phyloP scores from a whole-genome alignment of 208 protist genomes.

The Wallacemonas sp. region DNA sequence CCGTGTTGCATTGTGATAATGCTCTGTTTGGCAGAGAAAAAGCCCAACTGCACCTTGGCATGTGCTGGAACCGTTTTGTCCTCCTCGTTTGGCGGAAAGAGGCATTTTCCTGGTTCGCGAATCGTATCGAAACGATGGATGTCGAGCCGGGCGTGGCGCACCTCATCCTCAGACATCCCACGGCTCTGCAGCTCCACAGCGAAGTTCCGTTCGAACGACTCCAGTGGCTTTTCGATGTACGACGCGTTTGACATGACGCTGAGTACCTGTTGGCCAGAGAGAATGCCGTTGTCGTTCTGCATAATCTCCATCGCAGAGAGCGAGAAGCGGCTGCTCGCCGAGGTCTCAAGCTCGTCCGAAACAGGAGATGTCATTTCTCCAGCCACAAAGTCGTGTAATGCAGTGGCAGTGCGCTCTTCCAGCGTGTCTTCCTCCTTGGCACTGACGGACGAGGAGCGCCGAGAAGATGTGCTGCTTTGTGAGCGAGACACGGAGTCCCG shows the following conservation, averaged over 20 bases:
- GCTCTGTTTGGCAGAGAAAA: slow-evolving; percentile 83
- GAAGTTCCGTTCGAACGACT: slow-evolving; percentile 55
- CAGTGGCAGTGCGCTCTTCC: background rate
- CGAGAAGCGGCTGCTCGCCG: slow-evolving; percentile 25
- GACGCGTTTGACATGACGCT: slow-evolving; percentile 7
- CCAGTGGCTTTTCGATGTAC: slow-evolving; percentile 27
- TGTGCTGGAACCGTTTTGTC: slow-evolving; percentile 37
- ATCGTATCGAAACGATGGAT: slow-evolving; percentile 73
- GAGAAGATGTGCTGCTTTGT: background rate
- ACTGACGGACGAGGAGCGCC: background rate
- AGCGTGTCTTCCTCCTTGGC: slow-evolving; percentile 14
- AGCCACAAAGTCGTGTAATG: background rate
- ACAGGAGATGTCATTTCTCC: background rate
- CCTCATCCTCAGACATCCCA: slow-evolving; percentile 35
- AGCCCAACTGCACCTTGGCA: slow-evolving; percentile 75
- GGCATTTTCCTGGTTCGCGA: slow-evolving; percentile 77
- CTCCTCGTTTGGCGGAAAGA: slow-evolving; percentile 61
- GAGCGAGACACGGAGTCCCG: background rate
- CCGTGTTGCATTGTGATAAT: slow-evolving; percentile 44
- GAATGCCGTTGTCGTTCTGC: slow-evolving; percentile 66
- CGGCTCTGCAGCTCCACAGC: slow-evolving; percentile 29
- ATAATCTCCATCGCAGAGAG: slow-evolving; percentile 20
- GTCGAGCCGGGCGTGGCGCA: slow-evolving; percentile 46
- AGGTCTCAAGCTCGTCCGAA: slow-evolving; percentile 9
- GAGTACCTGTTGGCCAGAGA: slow-evolving; percentile 14